Conservation (phyloP, 805 yeast species). For the Starmerella stellata region DNA sequence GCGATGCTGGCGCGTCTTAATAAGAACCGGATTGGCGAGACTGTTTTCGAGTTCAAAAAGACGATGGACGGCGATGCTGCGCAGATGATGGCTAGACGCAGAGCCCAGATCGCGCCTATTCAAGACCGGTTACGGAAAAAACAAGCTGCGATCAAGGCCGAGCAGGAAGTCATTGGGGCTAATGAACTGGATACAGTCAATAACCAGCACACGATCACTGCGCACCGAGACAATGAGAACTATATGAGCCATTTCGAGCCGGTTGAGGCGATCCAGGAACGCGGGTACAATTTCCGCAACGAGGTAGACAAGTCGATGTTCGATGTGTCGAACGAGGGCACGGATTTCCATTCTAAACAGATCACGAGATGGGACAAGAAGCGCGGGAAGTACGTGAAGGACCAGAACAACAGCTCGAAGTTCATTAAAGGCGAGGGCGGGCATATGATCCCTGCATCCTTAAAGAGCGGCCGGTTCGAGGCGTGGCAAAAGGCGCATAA, state of each 20-base stretch:
- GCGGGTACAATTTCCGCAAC: slow-evolving; percentile 43
- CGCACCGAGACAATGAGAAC: slow-evolving; percentile 58
- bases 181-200: slow-evolving; percentile 6
- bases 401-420: slow-evolving; percentile 50
- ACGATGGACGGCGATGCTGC: slow-evolving; percentile 35
- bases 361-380: slow-evolving; percentile 73
- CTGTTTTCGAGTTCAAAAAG: slow-evolving; percentile 79
- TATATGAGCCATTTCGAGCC: slow-evolving; percentile 86
- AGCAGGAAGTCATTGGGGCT: slow-evolving; percentile 25
- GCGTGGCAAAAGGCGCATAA: slow-evolving; percentile 69
- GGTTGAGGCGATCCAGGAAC: slow-evolving; percentile 56
- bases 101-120: slow-evolving; percentile 75
- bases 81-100: slow-evolving; percentile 67
- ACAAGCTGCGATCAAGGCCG: slow-evolving; percentile 42
- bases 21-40: slow-evolving; percentile 58
- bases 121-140: slow-evolving; percentile 62
- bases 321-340: slow-evolving; percentile 63
- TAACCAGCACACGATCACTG: slow-evolving; percentile 24
- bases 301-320: slow-evolving; percentile 76
- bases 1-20: slow-evolving; percentile 59
- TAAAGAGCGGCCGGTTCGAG: slow-evolving; percentile 77
- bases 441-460: slow-evolving; percentile 75
- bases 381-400: slow-evolving; percentile 70
- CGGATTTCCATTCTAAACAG: slow-evolving; percentile 41
- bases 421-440: slow-evolving; percentile 92